phyloP scores from a whole-genome alignment of 1,139 yeast species.

The Sugiyamaella xylanicola region DNA sequence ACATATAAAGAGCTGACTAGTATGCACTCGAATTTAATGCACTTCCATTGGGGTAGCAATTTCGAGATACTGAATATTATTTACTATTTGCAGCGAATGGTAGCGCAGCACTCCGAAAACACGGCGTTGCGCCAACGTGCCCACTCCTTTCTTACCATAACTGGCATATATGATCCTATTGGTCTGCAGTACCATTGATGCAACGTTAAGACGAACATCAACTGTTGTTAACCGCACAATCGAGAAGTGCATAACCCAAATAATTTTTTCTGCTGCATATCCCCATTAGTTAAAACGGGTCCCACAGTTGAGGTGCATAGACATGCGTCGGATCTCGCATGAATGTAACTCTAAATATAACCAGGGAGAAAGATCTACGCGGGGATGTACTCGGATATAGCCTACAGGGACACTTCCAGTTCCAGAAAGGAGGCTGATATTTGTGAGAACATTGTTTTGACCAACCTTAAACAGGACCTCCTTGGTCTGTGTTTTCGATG shows the following conservation, averaged over 20 bases:
- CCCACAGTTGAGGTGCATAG: slow-evolving; percentile 11
- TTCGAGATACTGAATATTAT: neutral
- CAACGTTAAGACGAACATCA: neutral
- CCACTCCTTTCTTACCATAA: neutral
- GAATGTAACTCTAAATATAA: slow-evolving; percentile 6
- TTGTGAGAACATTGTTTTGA: neutral
- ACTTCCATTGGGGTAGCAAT: neutral
- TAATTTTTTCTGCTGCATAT: neutral
- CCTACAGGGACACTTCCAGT: neutral
- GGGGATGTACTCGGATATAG: neutral
- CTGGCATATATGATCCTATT: neutral
- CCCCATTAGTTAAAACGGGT: slow-evolving; percentile 10
- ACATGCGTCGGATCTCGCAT: slow-evolving; percentile 12
- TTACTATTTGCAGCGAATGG: neutral
- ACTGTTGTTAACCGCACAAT: neutral
- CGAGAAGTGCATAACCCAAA: neutral
- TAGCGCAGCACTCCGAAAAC: neutral
- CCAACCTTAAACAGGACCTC: neutral
- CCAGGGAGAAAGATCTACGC: slow-evolving; percentile 1
- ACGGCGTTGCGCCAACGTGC: neutral
- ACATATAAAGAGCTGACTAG: neutral
- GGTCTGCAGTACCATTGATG: neutral
- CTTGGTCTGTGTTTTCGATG: neutral
- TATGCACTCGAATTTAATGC: neutral
- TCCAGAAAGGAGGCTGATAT: no score